Conservation (phyloP, 768 basidiomycete genomes). For the Lentinula edodes region DNA sequence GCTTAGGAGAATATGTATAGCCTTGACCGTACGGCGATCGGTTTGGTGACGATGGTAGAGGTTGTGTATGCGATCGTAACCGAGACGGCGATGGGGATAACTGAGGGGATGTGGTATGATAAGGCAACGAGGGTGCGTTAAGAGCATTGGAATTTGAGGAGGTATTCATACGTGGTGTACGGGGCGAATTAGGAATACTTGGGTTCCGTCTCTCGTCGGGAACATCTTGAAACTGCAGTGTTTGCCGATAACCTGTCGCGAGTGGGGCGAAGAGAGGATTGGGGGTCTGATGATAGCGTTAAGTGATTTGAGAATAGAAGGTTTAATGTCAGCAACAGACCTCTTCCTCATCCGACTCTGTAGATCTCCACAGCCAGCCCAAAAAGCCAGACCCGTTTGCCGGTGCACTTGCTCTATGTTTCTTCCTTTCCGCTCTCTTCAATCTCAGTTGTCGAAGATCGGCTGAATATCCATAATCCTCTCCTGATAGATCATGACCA, state of each 20-base stretch:
- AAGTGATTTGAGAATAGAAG: background rate
- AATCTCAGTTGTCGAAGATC: background rate
- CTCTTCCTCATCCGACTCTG: background rate
- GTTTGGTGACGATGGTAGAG: background rate
- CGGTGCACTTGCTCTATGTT: background rate
- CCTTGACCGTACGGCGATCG: conserved; percentile 1
- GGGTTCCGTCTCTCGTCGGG: background rate
- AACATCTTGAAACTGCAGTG: background rate
- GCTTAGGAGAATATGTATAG: background rate
- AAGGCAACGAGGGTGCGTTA: background rate
- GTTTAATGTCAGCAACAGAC: background rate
- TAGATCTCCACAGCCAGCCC: conserved; percentile 1
- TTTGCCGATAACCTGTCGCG: background rate
- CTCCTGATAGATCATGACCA: background rate
- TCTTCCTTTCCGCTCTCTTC: background rate
- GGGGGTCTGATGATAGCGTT: background rate
- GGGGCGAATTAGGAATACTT: background rate
- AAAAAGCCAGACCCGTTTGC: background rate
- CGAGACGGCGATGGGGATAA: background rate
- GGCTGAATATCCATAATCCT: background rate
- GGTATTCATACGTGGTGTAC: background rate
- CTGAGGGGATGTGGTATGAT: background rate
- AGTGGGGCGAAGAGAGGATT: background rate
- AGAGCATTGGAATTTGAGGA: background rate
- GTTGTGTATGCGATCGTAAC: background rate